Evolutionary conservation across 306 rosid genomes (phyloP).

Genomic region (Gynostemma pentaphyllum): DNA sequence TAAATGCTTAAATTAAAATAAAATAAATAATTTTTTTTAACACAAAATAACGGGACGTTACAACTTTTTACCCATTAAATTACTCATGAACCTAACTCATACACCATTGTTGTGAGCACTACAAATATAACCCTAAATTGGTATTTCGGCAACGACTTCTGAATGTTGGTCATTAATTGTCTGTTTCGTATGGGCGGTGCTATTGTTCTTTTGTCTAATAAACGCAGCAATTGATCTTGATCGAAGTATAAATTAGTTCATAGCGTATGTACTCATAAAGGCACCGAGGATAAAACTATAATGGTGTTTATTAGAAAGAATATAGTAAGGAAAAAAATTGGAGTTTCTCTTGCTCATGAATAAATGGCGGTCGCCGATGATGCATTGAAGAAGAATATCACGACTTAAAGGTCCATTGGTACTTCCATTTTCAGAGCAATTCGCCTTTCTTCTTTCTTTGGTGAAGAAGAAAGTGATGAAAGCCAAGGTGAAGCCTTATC

Average conservation of each 20-base stretch:
- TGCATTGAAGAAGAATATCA: conserved; percentile 70
- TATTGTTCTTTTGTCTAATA: conserved; percentile 55
- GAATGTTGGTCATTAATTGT: conserved; percentile 77
- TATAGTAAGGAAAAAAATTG: conserved; percentile 47
- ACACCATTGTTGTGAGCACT: conserved; percentile 66
- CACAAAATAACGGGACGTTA: too few species aligned
- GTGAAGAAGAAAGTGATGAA: conserved; percentile 41
- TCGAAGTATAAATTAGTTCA: conserved; percentile 70
- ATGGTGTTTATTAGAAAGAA: conserved; percentile 69
- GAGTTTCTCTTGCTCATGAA: conserved; percentile 64
- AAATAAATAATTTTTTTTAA: too few species aligned
- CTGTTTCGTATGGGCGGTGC: conserved; percentile 93
- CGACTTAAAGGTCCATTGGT: conserved; percentile 78
- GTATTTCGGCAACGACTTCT: conserved; percentile 84
- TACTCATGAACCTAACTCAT: conserved; percentile 50
- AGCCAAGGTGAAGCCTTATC: conserved; percentile 48
- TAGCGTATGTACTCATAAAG: conserved; percentile 87
- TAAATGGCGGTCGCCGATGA: conserved; percentile 86
- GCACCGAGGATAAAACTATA: conserved; percentile 53
- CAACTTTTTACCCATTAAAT: too few species aligned
- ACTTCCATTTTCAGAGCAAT: conserved; percentile 64
- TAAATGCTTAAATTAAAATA: too few species aligned
- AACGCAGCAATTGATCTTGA: conserved; percentile 20
- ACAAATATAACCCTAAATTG: conserved; percentile 76
- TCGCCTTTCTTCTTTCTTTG: conserved; percentile 46